phyloP scores from a whole-genome alignment of 306 rosid species.

The Castanea mollissima region DNA sequence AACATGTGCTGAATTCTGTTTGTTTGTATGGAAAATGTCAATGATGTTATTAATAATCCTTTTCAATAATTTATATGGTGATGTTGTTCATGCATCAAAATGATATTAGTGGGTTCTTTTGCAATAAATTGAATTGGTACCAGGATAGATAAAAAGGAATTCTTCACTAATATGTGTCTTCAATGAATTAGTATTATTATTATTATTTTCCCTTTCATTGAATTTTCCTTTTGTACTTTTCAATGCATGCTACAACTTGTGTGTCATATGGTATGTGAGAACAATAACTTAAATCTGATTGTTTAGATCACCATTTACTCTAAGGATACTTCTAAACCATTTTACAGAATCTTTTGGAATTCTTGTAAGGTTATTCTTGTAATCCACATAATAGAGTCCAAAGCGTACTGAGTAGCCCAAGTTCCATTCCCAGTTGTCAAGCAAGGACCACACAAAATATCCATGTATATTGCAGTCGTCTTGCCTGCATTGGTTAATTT shows the following conservation, averaged over 20 bases:
- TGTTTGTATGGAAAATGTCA: no score
- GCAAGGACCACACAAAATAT: conserved; percentile 92
- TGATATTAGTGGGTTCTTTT: neutral
- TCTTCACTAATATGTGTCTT: neutral
- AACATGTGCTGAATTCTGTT: no score
- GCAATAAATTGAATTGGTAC: neutral
- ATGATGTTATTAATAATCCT: no score
- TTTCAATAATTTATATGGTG: no score
- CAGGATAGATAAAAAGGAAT: neutral
- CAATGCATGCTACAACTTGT: conserved; percentile 21
- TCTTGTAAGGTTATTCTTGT: conserved; percentile 79
- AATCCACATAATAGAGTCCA: conserved; percentile 87
- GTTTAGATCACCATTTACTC: conserved; percentile 23
- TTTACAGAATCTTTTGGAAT: conserved; percentile 76
- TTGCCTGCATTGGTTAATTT: conserved; percentile 46
- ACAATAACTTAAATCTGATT: conserved; percentile 28
- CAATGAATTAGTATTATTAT: neutral
- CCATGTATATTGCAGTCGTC: conserved; percentile 75
- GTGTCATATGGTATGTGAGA: neutral
- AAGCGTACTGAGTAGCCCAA: conserved; percentile 81
- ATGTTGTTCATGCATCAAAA: no score
- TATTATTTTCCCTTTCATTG: neutral
- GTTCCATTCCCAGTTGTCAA: conserved; percentile 99
- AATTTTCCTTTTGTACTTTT: conserved; percentile 3
- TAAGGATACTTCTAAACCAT: conserved; percentile 75